These are phyloP conservation scores for Dicorynia guianensis DNA, from an alignment of 306 rosid genomes.

Conservation along the genomic window DNA sequence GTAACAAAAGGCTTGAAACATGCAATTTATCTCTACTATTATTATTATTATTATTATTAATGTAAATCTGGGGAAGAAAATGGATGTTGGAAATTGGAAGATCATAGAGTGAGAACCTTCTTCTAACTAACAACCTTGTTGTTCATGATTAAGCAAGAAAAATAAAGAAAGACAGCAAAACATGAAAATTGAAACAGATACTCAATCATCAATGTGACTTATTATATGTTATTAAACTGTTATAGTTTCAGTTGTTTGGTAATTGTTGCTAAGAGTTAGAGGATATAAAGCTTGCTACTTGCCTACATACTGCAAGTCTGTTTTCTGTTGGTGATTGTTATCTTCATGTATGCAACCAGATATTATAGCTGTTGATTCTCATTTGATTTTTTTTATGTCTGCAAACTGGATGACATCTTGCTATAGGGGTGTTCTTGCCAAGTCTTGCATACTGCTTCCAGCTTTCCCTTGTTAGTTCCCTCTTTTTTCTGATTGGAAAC, in stretches of 20 bases:
- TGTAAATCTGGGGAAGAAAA: slow-evolving; percentile 17
- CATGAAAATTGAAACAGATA: slow-evolving; percentile 14
- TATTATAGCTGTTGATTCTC: slow-evolving; percentile 1
- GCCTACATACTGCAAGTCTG: background rate
- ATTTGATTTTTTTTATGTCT: background rate
- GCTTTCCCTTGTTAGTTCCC: slow-evolving; percentile 18
- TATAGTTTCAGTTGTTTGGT: background rate
- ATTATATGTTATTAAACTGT: background rate
- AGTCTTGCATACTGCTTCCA: slow-evolving; percentile 4
- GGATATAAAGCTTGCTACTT: background rate
- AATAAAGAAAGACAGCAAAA: slow-evolving; percentile 10
- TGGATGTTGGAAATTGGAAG: slow-evolving; percentile 6
- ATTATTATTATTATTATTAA: no score
- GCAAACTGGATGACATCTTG: slow-evolving; percentile 22
- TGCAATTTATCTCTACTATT: background rate
- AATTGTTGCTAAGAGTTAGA: background rate
- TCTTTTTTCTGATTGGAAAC: slow-evolving; percentile 36
- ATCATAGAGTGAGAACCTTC: slow-evolving; percentile 20
- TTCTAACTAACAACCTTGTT: background rate
- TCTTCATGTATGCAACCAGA: slow-evolving; percentile 2
- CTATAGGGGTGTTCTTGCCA: background rate
- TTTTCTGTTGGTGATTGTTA: slow-evolving; percentile 24
- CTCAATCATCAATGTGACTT: background rate
- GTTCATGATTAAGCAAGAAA: slow-evolving; percentile 10
- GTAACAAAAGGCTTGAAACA: slow-evolving; percentile 16